Evolutionary conservation across 2,329 filamentous ascomycete species (phyloP), one percentile per base, ranked within the genome.

Genomic region (Diplodia corticola): DNA sequence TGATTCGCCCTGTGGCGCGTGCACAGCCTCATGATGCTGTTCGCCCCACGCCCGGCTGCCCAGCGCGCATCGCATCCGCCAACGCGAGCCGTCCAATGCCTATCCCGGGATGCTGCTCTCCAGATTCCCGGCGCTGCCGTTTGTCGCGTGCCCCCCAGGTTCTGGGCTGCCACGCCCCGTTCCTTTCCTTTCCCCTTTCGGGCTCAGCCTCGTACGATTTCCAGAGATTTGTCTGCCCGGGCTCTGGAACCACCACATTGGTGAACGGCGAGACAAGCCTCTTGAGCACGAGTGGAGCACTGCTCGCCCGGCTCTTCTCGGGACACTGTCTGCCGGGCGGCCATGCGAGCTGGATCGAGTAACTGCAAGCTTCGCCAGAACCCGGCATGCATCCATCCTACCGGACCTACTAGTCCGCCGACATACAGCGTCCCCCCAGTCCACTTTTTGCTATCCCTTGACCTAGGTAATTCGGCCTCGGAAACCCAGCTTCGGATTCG

Each of bases 1-100:
- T 35, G n/a, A 28, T 28, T 5, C 37, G 28, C 26, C 9, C 26
- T 49, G 57, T 61, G 57, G 44, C 57, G 55, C 40, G 37, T 33
- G 55, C 55, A 60, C 55, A 48, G 55, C 55, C 55, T 60, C 55
- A 48, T 22, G 40, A 20, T 61, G 57, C 26, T 61, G 57, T 61
- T 61, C 57, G 55, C n/a, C 24, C 35, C 49, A 49, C 57, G 55
- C n/a, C 24, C 35, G 51, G 28, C 51, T 5, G 17, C 51, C 51
- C 51, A 37, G 20, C 28, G 28, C 30, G 51, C 51, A 54, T n/a
- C 17, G 20, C 51, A 54, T 22, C 28, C 13, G 26, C n/a, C 26
- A 6, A 53, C 33, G 48, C 28, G 48, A 51, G 48, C 48, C 48
- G 24, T 28, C 49, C 10, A 12, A 28, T 28, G 24, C 50, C 13